A percentile compares a stretch with the other conserved stretches of the same genome.
phyloP scores from a whole-genome alignment of 352 stramenopile species.

The Nothophytophthora sp. region DNA sequence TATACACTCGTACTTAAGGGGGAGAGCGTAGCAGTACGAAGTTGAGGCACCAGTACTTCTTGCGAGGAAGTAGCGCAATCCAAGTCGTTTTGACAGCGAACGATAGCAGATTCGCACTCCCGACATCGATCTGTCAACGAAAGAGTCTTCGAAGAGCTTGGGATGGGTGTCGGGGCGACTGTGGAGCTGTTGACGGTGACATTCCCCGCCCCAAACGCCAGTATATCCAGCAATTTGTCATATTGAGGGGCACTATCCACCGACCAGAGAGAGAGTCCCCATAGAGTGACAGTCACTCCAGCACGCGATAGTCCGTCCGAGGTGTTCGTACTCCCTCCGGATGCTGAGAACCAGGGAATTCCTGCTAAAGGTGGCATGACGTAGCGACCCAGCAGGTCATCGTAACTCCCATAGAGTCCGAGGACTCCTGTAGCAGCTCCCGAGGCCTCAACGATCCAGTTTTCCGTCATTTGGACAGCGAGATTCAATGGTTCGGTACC shows the following conservation, averaged over 20 bases:
- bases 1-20: no score
- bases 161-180: background rate
- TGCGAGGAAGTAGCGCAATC: conserved; percentile 3
- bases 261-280: background rate
- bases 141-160: background rate
- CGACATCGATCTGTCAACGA: conserved; percentile 1
- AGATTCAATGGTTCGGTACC: background rate
- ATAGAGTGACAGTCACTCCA: background rate
- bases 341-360: conserved; percentile 3
- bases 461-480: background rate
- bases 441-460: background rate
- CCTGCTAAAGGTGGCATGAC: background rate
- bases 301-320: background rate
- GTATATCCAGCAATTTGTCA: conserved; percentile 8
- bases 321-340: no score
- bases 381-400: conserved; percentile 4
- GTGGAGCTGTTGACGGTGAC: background rate
- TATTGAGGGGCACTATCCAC: background rate
- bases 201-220: conserved; percentile 5
- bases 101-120: conserved; percentile 3
- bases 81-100: conserved; percentile 1
- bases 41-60: no score
- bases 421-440: background rate
- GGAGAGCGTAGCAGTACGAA: no score
- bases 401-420: conserved; percentile 5